These are phyloP conservation scores for Poronia punctata DNA, from an alignment of 495 filamentous ascomycete species.

Conservation along the genomic window DNA sequence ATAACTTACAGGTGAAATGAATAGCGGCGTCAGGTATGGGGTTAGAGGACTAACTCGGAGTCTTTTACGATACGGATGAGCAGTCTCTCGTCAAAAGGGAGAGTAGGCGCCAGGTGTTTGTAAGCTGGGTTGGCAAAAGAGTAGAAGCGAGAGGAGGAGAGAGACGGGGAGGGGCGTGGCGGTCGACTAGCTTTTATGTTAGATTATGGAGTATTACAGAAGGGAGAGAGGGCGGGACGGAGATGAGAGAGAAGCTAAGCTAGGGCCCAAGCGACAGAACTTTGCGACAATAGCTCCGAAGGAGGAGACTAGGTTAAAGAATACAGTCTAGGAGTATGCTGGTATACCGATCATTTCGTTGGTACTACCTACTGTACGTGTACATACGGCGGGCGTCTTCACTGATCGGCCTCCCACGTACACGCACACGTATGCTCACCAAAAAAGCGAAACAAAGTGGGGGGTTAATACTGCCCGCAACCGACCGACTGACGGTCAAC, in stretches of 20 bases:
- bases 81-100: too few relatives aligned
- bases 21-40: too few relatives aligned
- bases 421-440: conserved; percentile 13
- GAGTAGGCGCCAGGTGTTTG: too few relatives aligned
- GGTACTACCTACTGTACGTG: conserved; percentile 1
- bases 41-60: too few relatives aligned
- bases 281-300: conserved; percentile 16
- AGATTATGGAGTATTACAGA: conserved; percentile 3
- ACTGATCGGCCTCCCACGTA: conserved; percentile 25
- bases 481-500: conserved; percentile 28
- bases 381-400: conserved; percentile 8
- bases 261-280: conserved; percentile 15
- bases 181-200: conserved; percentile 22
- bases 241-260: conserved; percentile 18
- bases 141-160: conserved; percentile 14
- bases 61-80: too few relatives aligned
- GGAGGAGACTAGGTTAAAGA: conserved; percentile 8
- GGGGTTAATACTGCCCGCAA: conserved; percentile 17
- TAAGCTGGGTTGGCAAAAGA: conserved; percentile 25
- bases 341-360: background rate
- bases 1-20: conserved; percentile 4
- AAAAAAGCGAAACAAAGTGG: conserved; percentile 20
- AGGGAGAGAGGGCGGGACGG: conserved; percentile 9
- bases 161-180: conserved; percentile 22
- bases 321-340: background rate